These are phyloP conservation scores for Hypomyces perniciosus DNA, from an alignment of 2,329 filamentous ascomycete species.

Conservation along the genomic window DNA sequence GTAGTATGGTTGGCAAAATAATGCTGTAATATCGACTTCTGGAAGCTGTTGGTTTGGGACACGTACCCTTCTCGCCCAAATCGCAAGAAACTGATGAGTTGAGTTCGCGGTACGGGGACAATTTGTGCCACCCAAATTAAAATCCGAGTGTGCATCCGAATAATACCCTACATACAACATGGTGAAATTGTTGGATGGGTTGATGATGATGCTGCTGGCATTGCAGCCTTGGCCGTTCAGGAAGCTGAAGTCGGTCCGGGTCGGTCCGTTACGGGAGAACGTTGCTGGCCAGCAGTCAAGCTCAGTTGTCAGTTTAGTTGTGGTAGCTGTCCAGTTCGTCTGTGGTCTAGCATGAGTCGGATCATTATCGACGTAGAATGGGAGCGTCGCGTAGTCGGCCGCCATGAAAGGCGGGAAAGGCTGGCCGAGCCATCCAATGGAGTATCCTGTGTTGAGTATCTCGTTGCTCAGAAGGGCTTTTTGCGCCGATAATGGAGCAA, in stretches of 20 bases:
- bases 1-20: constrained; percentile 6
- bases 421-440: constrained; percentile 41
- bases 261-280: not conserved
- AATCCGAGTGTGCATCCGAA: constrained; percentile 25
- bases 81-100: constrained; percentile 3
- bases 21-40: constrained; percentile 36
- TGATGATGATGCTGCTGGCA: constrained; percentile 13
- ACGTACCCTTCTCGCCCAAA: constrained; percentile 12
- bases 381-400: constrained; percentile 34
- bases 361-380: constrained; percentile 27
- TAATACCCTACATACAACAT: constrained; percentile 2
- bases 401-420: constrained; percentile 38
- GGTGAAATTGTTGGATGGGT: constrained; percentile 3
- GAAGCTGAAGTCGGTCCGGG: constrained; percentile 18
- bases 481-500: constrained; percentile 20
- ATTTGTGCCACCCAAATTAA: constrained; percentile 23
- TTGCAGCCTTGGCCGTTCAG: constrained; percentile 34
- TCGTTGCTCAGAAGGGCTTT: constrained; percentile 21
- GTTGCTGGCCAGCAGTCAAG: constrained; percentile 33
- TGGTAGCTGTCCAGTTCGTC: constrained; percentile 23
- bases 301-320: constrained; percentile 30
- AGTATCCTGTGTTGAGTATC: constrained; percentile 40
- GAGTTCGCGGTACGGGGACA: constrained; percentile 21
- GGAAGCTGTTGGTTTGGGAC: constrained; percentile 40
- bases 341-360: not conserved